These are phyloP conservation scores for Shiraia bambusicola DNA, from an alignment of 2,329 filamentous ascomycete species.

Conservation along the genomic window DNA sequence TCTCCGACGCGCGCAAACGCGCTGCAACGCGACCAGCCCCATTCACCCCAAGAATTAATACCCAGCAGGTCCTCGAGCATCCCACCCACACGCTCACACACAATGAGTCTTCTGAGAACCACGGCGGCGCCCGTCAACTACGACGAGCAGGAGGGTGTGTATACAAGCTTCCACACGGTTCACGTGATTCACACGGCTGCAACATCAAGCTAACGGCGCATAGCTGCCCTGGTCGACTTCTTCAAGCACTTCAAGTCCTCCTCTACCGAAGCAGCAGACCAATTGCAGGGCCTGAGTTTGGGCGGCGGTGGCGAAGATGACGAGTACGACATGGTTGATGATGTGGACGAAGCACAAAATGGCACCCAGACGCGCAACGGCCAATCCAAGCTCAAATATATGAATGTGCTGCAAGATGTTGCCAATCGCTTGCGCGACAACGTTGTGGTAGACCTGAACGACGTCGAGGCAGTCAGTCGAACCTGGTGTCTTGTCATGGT, in stretches of 20 bases:
- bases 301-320: slow-evolving; percentile 85
- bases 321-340: slow-evolving; percentile 91
- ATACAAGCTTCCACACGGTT: slow-evolving; percentile 16
- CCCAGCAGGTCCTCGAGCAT: slow-evolving; percentile 9
- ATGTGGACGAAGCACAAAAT: slow-evolving; percentile 63
- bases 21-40: slow-evolving; percentile 29
- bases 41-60: slow-evolving; percentile 20
- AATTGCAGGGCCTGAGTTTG: slow-evolving; percentile 80
- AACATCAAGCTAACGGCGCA: slow-evolving; percentile 38
- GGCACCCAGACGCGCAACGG: slow-evolving; percentile 42
- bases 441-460: slow-evolving; percentile 85
- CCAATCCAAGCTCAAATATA: slow-evolving; percentile 78
- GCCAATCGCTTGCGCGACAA: slow-evolving; percentile 77
- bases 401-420: slow-evolving; percentile 81
- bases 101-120: slow-evolving; percentile 79
- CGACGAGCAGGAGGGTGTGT: slow-evolving; percentile 76
- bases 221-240: slow-evolving; percentile 84
- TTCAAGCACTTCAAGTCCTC: slow-evolving; percentile 85
- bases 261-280: slow-evolving; percentile 70
- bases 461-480: slow-evolving; percentile 68
- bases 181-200: slow-evolving; percentile 15
- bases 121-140: slow-evolving; percentile 83
- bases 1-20: slow-evolving; percentile 26
- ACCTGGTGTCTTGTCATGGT: neutral
- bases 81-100: slow-evolving; percentile 16